Conservation (phyloP, 1,284 basidiomycete species). For the Cutaneotrichosporon curvatum region DNA sequence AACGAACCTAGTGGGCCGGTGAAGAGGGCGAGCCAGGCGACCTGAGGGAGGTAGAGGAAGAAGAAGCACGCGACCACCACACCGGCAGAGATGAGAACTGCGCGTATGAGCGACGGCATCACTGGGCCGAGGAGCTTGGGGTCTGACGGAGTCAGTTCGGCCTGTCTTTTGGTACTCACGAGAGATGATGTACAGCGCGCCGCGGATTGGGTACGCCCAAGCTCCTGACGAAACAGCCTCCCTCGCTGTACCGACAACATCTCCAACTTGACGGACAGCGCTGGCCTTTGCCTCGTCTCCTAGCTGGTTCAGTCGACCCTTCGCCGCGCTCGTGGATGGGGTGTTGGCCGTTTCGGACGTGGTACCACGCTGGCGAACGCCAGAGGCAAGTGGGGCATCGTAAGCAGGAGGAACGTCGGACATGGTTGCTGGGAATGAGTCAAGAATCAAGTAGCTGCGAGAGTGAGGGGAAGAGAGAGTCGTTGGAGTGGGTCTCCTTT, state of each 20-base stretch:
- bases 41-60: constrained; percentile 63
- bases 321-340: not conserved
- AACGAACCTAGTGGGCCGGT: constrained; percentile 54
- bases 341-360: not conserved
- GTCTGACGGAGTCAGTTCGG: constrained; percentile 28
- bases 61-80: constrained; percentile 53
- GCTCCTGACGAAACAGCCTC: constrained; percentile 45
- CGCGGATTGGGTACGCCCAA: constrained; percentile 47
- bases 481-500: no score
- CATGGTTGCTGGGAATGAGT: not conserved
- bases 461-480: not conserved
- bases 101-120: constrained; percentile 41
- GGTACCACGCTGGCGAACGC: constrained; percentile 1
- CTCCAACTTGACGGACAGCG: constrained; percentile 26
- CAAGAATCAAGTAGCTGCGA: not conserved
- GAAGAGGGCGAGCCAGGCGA: constrained; percentile 58
- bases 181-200: constrained; percentile 42
- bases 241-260: constrained; percentile 27
- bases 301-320: not conserved
- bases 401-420: not conserved
- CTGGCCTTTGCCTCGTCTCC: not conserved
- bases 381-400: not conserved
- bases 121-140: constrained; percentile 44
- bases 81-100: constrained; percentile 37
- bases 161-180: constrained; percentile 20